Percentiles rank a stretch among this genome's conserved stretches.
phyloP scores from a whole-genome alignment of 805 yeast species.

The Ogataea ganodermae region DNA sequence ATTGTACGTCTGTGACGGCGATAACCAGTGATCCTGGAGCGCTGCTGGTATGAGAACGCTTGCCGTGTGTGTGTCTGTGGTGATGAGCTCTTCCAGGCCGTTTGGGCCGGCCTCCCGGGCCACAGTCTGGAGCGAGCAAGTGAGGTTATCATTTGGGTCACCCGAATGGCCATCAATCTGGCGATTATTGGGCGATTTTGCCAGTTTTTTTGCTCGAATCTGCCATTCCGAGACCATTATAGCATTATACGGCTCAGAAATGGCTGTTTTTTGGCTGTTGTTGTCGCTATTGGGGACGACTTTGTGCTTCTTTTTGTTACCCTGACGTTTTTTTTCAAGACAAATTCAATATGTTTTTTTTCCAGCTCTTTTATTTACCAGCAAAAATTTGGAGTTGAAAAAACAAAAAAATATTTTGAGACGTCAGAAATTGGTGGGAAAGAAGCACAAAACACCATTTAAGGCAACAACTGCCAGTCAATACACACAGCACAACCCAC shows the following conservation, averaged over 20 bases:
- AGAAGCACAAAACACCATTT: not conserved
- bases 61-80: not conserved
- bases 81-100: not conserved
- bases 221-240: not conserved
- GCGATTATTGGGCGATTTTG: not conserved
- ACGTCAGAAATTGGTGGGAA: constrained; percentile 4
- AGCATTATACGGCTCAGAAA: not conserved
- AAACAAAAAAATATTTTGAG: constrained; percentile 6
- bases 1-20: not conserved
- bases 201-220: not conserved
- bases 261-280: not conserved
- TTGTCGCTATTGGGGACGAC: not conserved
- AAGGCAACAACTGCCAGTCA: not conserved
- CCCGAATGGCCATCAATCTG: too few relatives aligned
- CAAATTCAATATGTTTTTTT: not conserved
- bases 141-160: too few relatives aligned
- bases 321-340: constrained; percentile 1
- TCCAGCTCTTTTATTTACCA: not conserved
- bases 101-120: constrained; percentile 5
- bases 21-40: not conserved
- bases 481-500: not conserved
- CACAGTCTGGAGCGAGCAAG: not conserved
- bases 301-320: not conserved
- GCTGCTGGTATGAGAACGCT: not conserved
- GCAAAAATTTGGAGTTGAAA: not conserved